Conservation (phyloP, 1,284 basidiomycete species). For the Cutaneotrichosporon sp. region DNA sequence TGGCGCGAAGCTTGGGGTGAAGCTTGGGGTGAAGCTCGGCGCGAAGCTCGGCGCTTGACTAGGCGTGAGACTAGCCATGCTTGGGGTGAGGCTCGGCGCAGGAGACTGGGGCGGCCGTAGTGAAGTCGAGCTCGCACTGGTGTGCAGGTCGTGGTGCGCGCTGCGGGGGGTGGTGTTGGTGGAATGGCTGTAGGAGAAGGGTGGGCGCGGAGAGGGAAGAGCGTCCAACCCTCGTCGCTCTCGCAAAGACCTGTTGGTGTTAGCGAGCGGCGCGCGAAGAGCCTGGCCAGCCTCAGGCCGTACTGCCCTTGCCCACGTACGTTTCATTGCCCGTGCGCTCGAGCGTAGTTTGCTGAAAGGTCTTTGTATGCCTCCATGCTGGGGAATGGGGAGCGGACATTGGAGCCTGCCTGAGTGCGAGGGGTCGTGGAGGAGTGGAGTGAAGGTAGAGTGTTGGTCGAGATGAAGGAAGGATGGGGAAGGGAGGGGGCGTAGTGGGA, state of each 20-base stretch:
- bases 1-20: neutral
- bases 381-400: neutral
- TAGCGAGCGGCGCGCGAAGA: neutral
- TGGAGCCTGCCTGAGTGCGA: neutral
- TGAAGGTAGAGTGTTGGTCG: neutral
- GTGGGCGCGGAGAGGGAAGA: conserved; percentile 4
- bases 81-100: neutral
- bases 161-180: neutral
- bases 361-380: conserved; percentile 2
- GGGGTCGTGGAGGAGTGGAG: neutral
- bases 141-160: neutral
- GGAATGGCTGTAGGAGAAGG: neutral
- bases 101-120: neutral
- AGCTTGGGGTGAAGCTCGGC: neutral
- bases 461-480: neutral
- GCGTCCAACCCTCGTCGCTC: neutral
- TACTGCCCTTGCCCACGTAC: conserved; percentile 1
- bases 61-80: neutral
- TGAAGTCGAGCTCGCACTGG: conserved; percentile 1
- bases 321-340: conserved; percentile 5
- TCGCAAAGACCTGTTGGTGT: neutral
- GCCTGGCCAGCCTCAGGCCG: neutral
- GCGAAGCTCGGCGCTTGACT: conserved; percentile 1
- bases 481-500: neutral
- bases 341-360: neutral